Conservation (phyloP, 345 rosid species). For the Schrenkiella parvula region DNA sequence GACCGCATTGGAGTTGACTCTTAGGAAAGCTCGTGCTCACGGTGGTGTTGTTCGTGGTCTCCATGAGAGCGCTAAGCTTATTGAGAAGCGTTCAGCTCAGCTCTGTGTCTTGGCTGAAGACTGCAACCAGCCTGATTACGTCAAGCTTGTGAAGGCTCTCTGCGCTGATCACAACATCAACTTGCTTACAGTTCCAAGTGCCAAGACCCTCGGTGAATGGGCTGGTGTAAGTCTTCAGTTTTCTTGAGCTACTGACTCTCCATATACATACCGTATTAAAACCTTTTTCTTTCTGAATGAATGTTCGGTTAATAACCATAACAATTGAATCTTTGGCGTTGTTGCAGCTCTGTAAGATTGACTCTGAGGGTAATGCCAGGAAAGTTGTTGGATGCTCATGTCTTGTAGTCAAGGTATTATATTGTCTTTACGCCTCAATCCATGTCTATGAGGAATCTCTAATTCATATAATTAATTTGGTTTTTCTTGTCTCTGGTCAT, state of each 20-base stretch:
- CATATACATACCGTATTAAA: not conserved
- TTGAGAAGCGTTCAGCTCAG: constrained; percentile 74
- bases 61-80: constrained; percentile 69
- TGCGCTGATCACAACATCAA: constrained; percentile 69
- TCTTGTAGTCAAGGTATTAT: constrained; percentile 65
- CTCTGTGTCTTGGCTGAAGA: constrained; percentile 82
- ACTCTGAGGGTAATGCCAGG: constrained; percentile 80
- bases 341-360: constrained; percentile 78
- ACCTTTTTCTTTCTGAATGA: not conserved
- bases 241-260: not conserved
- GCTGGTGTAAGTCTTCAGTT: constrained; percentile 61
- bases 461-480: not conserved
- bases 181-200: constrained; percentile 68
- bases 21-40: constrained; percentile 75
- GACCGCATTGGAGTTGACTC: constrained; percentile 68
- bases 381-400: constrained; percentile 91
- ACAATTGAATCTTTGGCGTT: not conserved
- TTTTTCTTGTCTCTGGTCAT: not conserved
- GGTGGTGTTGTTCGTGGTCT: constrained; percentile 77
- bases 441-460: not conserved
- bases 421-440: not conserved
- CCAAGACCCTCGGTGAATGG: constrained; percentile 92
- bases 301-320: not conserved
- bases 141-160: constrained; percentile 75
- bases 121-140: constrained; percentile 81